A percentile compares a stretch with the other conserved stretches of the same genome.
Conservation (phyloP, 2,329 filamentous ascomycete genomes). For the Xylaria sp. region DNA sequence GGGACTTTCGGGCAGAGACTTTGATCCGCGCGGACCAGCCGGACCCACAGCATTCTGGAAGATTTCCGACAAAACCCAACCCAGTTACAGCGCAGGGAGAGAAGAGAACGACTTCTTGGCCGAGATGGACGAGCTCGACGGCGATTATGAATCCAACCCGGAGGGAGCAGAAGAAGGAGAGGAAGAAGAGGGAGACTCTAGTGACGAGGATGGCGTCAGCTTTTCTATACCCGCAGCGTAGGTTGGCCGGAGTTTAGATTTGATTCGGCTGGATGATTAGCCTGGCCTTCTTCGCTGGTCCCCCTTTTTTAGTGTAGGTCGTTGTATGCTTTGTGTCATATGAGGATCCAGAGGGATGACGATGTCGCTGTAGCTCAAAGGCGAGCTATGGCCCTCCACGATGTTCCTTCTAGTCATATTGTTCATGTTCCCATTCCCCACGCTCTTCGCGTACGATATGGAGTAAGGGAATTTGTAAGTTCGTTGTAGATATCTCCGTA, state of each 20-base stretch:
- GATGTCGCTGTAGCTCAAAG: neutral
- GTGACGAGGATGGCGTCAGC: neutral
- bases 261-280: neutral
- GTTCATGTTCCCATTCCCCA: neutral
- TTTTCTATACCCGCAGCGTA: slow-evolving; percentile 3
- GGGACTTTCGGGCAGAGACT: slow-evolving; percentile 59
- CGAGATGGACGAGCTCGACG: slow-evolving; percentile 21
- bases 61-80: slow-evolving; percentile 60
- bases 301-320: neutral
- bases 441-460: neutral
- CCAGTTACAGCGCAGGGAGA: neutral
- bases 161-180: slow-evolving; percentile 8
- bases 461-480: neutral
- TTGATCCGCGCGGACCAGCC: slow-evolving; percentile 73
- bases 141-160: slow-evolving; percentile 10
- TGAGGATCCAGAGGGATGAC: neutral
- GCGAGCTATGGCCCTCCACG: neutral
- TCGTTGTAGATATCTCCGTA: neutral
- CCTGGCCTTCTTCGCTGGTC: neutral
- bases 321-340: neutral
- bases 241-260: slow-evolving; percentile 2
- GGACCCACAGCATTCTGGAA: slow-evolving; percentile 86
- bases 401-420: neutral
- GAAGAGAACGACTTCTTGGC: slow-evolving; percentile 9
- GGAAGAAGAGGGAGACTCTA: neutral